Base-by-base conservation (phyloP, 1,284 basidiomycete species). In the Acaromyces ingoldii region DNA sequence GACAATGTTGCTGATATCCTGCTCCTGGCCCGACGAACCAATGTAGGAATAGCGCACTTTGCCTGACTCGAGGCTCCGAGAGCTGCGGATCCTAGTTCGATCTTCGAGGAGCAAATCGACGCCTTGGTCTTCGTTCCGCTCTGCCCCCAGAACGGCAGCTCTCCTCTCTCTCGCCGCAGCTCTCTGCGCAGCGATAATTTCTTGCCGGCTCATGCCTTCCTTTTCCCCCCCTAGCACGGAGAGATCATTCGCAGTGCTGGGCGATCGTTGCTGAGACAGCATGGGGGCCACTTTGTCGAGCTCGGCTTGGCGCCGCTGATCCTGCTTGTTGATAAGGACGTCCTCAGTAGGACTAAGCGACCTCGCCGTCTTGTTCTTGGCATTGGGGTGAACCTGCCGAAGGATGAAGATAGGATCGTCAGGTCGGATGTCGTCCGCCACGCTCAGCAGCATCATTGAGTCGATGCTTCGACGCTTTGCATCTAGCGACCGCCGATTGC, bases 181-280 rank as follows among this genome's bases (percentile, higher is more conserved):
- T 11, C 91, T 82, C 73, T 95, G 91, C 3, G 89, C 89, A n/a
- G 87, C 88, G 44, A 93, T 93, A 68, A 93, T 86, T 63, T 93
- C 89, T 63, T 88, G 87, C 37, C 85, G 82, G 6, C 87, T 87
- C 43, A 83, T 58, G 47, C 40, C 54, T 37, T 40, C 49, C 43
- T 34, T 34, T 10, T 24, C 31, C 34, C 19, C 25, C 11, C 24
- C 29, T n/a, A n/a, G n/a, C n/a, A n/a, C n/a, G n/a, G n/a, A n/a
- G n/a, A n/a, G n/a, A 25, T 22, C 39, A 37, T 44, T 25, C n/a
- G 33, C 10, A 9, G 29, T 6, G 3, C 22, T 9, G 11, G 10
- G 11, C 30, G 25, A 13, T 4, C 19, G 21, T 44, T 13, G n/a
- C 19, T 2, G n/a, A 6, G 31, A 41, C 19, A 49, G 53, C 24